Evolutionary conservation across 805 yeast genomes (phyloP).

Genomic region (Clavispora fructus): DNA sequence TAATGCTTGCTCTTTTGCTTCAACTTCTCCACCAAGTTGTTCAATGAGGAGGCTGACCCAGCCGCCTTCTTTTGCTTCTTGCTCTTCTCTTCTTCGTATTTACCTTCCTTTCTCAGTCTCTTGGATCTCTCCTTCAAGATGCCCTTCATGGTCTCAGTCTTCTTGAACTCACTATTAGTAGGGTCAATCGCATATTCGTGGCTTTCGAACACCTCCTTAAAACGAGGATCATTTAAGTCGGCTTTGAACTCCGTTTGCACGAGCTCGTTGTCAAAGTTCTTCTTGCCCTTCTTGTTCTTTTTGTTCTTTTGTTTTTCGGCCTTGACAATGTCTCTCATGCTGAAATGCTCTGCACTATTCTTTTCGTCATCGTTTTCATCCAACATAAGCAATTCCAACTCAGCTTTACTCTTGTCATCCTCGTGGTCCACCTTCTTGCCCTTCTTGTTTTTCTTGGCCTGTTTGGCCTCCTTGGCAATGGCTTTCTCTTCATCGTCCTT

Average conservation of each 20-base stretch:
- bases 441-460: constrained; percentile 13
- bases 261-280: constrained; percentile 47
- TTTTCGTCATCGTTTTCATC: constrained; percentile 45
- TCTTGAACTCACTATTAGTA: constrained; percentile 81
- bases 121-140: constrained; percentile 71
- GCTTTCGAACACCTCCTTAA: constrained; percentile 73
- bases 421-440: constrained; percentile 1
- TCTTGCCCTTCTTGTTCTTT: constrained; percentile 38
- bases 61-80: constrained; percentile 1
- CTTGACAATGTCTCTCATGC: constrained; percentile 70
- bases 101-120: constrained; percentile 25
- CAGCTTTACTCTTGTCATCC: constrained; percentile 44
- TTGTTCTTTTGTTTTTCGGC: constrained; percentile 61
- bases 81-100: constrained; percentile 5
- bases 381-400: constrained; percentile 69
- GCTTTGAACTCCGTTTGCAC: constrained; percentile 51
- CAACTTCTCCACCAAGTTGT: constrained; percentile 44
- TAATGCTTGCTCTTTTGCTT: constrained; percentile 33
- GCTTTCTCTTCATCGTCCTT: constrained; percentile 49
- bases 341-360: constrained; percentile 57
- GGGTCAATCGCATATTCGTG: constrained; percentile 95
- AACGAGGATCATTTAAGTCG: constrained; percentile 79
- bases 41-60: constrained; percentile 6
- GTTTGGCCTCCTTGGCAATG: constrained; percentile 32
- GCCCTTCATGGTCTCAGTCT: constrained; percentile 81